These are phyloP conservation scores for Aspergillus persii DNA, from an alignment of 2,329 filamentous ascomycete species.

Conservation along the genomic window DNA sequence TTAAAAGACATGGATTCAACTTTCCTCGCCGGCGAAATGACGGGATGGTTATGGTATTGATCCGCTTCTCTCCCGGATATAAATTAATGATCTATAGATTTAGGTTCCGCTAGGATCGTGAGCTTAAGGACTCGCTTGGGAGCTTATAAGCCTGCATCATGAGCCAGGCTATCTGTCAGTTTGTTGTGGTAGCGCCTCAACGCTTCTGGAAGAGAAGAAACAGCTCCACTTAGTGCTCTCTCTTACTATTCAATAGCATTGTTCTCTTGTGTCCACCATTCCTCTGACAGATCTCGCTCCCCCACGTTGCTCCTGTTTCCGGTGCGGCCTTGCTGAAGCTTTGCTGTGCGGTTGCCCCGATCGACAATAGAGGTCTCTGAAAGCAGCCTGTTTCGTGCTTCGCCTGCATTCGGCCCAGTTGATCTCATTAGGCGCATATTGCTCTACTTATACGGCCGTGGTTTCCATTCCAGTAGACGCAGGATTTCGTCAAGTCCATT, in stretches of 20 bases:
- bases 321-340: not conserved
- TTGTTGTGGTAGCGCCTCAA: not conserved
- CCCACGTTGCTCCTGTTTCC: not conserved
- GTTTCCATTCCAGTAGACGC: constrained; percentile 27
- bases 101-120: not conserved
- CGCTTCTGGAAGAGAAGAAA: not conserved
- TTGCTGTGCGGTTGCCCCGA: not conserved
- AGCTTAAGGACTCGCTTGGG: not conserved
- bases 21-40: not conserved
- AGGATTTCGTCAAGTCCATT: constrained; percentile 19
- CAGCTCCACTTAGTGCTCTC: too few species aligned
- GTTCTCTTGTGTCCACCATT: not conserved
- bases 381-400: not conserved
- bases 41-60: not conserved
- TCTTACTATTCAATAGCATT: not conserved
- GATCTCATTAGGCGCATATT: constrained; percentile 9
- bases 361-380: not conserved
- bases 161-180: not conserved
- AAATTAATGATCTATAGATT: not conserved
- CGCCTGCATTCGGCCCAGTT: constrained; percentile 19
- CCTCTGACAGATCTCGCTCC: not conserved
- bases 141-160: not conserved
- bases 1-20: not conserved
- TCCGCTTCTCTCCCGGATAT: not conserved
- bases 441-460: constrained; percentile 30